Conservation (phyloP, 148 eudicot species). For the Vaccinium corymbosum region DNA sequence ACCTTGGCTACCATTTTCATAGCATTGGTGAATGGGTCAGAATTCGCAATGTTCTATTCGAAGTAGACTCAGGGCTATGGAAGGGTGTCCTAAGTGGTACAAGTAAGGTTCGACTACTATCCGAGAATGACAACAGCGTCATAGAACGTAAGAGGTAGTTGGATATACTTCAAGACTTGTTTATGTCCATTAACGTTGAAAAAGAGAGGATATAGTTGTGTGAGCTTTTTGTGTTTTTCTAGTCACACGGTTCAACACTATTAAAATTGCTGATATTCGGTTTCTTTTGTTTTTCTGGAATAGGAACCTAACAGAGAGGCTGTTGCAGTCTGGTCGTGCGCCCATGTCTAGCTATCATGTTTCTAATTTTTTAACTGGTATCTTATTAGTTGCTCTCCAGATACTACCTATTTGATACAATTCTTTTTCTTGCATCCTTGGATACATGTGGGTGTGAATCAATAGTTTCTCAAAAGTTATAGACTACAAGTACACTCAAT, state of each 20-base stretch:
- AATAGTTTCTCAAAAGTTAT: background rate
- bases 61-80: slow-evolving; percentile 10
- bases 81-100: background rate
- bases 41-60: slow-evolving; percentile 3
- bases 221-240: background rate
- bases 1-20: slow-evolving; percentile 10
- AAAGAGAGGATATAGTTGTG: background rate
- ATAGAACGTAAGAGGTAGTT: slow-evolving; percentile 12
- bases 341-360: slow-evolving; percentile 13
- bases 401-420: background rate
- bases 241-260: background rate
- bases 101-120: slow-evolving; percentile 16
- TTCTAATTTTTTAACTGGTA: slow-evolving; percentile 14
- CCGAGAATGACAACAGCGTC: slow-evolving; percentile 3
- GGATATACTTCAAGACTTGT: slow-evolving; percentile 1
- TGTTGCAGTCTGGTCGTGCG: background rate
- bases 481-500: background rate
- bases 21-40: slow-evolving; percentile 9
- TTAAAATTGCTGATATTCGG: background rate
- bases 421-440: background rate
- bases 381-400: background rate
- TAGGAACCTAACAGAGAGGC: slow-evolving; percentile 3
- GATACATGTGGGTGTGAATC: background rate
- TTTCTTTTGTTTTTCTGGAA: background rate
- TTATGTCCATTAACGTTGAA: background rate